Evolutionary conservation across 768 basidiomycete species (phyloP).

Genomic region (Basidioascus undulatus): DNA sequence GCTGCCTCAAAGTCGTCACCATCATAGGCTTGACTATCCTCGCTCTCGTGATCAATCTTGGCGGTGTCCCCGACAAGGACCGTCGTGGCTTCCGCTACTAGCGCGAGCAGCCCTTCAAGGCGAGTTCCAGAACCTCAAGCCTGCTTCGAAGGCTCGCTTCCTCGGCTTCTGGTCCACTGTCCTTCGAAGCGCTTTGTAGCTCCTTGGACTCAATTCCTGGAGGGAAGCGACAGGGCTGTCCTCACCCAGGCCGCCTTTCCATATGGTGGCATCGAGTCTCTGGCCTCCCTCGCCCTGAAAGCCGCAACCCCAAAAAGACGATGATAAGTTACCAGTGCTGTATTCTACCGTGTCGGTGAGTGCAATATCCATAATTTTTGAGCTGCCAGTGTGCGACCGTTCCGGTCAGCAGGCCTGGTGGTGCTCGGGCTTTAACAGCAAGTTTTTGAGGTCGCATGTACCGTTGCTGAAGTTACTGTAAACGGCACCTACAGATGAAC

Average conservation of each 20-base stretch:
- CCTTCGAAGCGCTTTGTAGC: too few relatives aligned
- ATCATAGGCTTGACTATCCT: constrained; percentile 22
- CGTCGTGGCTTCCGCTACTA: constrained; percentile 25
- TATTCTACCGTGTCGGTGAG: constrained; percentile 61
- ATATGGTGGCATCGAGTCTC: constrained; percentile 51
- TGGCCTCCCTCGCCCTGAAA: constrained; percentile 51
- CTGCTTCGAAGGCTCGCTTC: constrained; percentile 16
- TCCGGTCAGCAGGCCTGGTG: too few relatives aligned
- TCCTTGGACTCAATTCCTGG: constrained; percentile 23
- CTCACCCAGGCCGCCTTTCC: constrained; percentile 42
- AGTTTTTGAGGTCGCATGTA: too few relatives aligned
- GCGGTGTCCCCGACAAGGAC: constrained; percentile 32
- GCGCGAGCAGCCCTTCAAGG: constrained; percentile 12
- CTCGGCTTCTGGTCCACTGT: constrained; percentile 22
- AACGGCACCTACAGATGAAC: background rate
- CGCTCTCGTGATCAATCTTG: constrained; percentile 30
- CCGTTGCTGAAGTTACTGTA: too few relatives aligned
- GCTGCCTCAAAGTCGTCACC: constrained; percentile 16
- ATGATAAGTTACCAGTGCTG: constrained; percentile 46
- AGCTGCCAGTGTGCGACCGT: background rate
- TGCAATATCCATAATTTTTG: constrained; percentile 33
- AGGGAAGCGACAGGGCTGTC: constrained; percentile 22
- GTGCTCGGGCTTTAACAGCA: too few relatives aligned
- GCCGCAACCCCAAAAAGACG: constrained; percentile 54
- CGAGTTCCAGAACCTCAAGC: constrained; percentile 1